Base-by-base conservation (phyloP, 331 rosid genomes). In the Malus hybrid region DNA sequence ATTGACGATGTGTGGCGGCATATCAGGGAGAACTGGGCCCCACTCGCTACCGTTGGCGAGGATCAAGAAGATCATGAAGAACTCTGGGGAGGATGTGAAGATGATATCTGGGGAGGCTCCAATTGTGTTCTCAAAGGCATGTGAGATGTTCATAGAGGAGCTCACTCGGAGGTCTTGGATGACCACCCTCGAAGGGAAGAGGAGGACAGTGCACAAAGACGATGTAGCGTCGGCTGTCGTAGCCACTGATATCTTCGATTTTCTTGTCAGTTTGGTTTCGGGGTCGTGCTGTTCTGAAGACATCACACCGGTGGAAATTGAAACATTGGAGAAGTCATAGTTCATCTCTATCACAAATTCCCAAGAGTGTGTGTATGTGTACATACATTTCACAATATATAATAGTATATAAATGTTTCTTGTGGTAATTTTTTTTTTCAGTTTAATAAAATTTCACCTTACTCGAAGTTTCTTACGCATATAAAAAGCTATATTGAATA, bases 71-170 rank as follows among this genome's bases (percentile, higher is more conserved):
- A 91, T 85, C 67, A 89, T 89, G 97, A 91, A 89, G 87, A 84
- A 78, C 1, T 89, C 88, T 6, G 82, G 88, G 1, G 85, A 85
- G 6, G 95, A 83, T 12, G 93, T 89, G 66, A 91, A 91, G 36
- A 91, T 91, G 97, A 88, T 89, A 72, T 89, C 97, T 10, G 93
- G 90, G 8, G 96, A 88, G 67, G 86, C 97, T 13, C 95, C 95
- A 0, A 77, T 91, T 52, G 87, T 91, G 24, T 87, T 91, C 72
- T 83, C 97, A 0, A 91, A 88, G 74, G 91, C 97, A 28, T 91
- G 97, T 63, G 96, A 89, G 80, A 84, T 88, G 18, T 83, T 89
- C 78, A 86, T 89, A 30, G 75, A 85, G 77, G 93, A 92, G 16
- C 77, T 92, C 56, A 82, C 93, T 0, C 77, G 58, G 58, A 88